phyloP scores from a whole-genome alignment of 192 early-diverging fungal genomes.

The Globomyces pollinis-pini region DNA sequence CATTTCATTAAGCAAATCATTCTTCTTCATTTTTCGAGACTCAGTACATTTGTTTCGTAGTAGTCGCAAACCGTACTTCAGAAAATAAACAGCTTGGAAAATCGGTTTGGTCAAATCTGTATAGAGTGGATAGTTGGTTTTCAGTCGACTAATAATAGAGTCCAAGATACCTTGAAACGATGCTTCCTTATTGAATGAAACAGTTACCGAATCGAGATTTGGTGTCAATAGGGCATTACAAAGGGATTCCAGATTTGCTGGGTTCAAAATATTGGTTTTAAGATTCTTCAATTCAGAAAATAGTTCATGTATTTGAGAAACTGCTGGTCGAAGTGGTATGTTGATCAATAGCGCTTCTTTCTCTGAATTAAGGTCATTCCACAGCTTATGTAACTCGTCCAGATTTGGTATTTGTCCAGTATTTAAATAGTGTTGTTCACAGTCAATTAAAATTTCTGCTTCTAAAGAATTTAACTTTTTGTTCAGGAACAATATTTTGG shows the following conservation, averaged over 20 bases:
- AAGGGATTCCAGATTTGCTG: conserved; percentile 27
- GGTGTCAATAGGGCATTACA: conserved; percentile 18
- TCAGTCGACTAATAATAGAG: conserved; percentile 55
- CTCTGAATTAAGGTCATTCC: background rate
- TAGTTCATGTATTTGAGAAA: conserved; percentile 57
- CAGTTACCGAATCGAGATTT: no score
- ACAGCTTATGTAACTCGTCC: background rate
- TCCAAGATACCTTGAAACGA: conserved; percentile 62
- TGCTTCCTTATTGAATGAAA: conserved; percentile 42
- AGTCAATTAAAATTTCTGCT: conserved; percentile 51
- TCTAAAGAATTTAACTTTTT: conserved; percentile 37
- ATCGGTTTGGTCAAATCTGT: conserved; percentile 68
- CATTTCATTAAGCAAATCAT: no score
- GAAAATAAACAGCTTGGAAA: conserved; percentile 57
- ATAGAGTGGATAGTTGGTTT: conserved; percentile 56
- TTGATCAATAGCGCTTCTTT: conserved; percentile 28
- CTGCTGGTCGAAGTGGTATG: conserved; percentile 47
- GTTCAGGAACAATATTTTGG: conserved; percentile 57
- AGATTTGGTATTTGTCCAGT: conserved; percentile 8
- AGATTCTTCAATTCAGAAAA: conserved; percentile 55
- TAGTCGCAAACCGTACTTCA: conserved; percentile 68
- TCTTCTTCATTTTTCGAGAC: background rate
- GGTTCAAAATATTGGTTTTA: conserved; percentile 43
- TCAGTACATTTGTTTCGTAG: conserved; percentile 20
- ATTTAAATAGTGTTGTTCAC: conserved; percentile 20